Evolutionary conservation across 345 rosid genomes (phyloP).

Genomic region (Raphanus raphanistrum): DNA sequence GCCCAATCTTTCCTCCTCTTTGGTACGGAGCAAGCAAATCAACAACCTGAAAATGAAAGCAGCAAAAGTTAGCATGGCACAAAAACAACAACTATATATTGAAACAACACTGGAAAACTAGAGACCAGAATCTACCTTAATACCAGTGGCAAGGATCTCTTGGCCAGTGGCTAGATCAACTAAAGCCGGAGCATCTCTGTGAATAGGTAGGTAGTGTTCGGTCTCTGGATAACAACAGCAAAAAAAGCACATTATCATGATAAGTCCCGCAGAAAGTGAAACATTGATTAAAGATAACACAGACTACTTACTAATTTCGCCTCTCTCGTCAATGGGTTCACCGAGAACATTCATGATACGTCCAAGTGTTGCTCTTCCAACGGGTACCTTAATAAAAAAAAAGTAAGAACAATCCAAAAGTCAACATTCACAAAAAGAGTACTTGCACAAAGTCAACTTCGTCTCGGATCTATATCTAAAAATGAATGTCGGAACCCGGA

Average conservation of each 20-base stretch:
- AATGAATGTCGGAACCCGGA: background rate
- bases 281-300: background rate
- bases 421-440: background rate
- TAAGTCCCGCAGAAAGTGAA: background rate
- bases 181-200: slow-evolving; percentile 93
- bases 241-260: slow-evolving; percentile 14
- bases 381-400: slow-evolving; percentile 63
- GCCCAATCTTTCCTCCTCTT: slow-evolving; percentile 99
- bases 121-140: slow-evolving; percentile 46
- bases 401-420: background rate
- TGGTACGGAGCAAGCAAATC: slow-evolving; percentile 98
- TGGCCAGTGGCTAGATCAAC: slow-evolving; percentile 96
- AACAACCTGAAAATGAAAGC: slow-evolving; percentile 57
- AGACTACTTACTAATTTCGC: slow-evolving; percentile 69
- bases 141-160: slow-evolving; percentile 94
- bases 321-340: slow-evolving; percentile 89
- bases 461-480: background rate
- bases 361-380: slow-evolving; percentile 94
- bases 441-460: slow-evolving; percentile 11
- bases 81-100: background rate
- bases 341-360: slow-evolving; percentile 98
- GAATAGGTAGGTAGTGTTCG: slow-evolving; percentile 86
- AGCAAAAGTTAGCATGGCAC: background rate
- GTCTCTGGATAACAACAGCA: slow-evolving; percentile 53
- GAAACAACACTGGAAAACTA: background rate